Evolutionary conservation across 129 eudicot species (phyloP), one percentile per base, ranked within the genome.

Genomic region (Chrysanthemum makinoi): DNA sequence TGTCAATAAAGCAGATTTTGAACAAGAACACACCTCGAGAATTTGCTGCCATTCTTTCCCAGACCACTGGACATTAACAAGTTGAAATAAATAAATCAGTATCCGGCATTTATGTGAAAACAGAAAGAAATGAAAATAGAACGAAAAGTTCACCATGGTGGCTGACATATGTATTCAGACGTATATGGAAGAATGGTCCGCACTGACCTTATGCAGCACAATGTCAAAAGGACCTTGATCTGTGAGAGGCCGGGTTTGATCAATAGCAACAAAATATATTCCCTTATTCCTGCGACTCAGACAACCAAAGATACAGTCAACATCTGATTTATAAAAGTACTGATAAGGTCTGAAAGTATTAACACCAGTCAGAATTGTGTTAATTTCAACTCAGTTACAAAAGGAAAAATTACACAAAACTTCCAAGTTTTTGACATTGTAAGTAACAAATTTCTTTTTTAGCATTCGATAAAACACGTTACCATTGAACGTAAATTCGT

Each of bases 211-310:
- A 72, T 94, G 97, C 77, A 90, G 66, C 68, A 94, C 86, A 82
- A 90, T 84, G 86, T 87, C 94, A 72, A 94, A 94, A 65, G 99
- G 97, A 65, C 99, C 99, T 86, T 94, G 99, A 48, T 94, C 99
- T 22, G 91, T 90, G 77, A 94, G 95, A 22, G 99, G 89, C 71
- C 80, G 75, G 51, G 79, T 87, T 64, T 79, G 90, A 77, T 94
- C 99, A 76, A 94, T 94, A 62, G 99, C 86, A 70, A 94, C 99
- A 81, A 94, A 94, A 12, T 79, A 69, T 66, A 94, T 94, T 52
- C 99, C 99, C 83, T 94, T 94, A 12, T 86, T 85, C 91, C 99
- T 94, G 97, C 74, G 79, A 46, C 48, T 20, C 26, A 60, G 3
- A 50, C 72, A 55, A 65, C 26, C 77, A 58, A 11, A 26, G 24